Percentiles rank a stretch among this genome's conserved stretches.
Evolutionary conservation across 2,329 filamentous ascomycete species (phyloP).

Genomic region (Ophiostoma ips): DNA sequence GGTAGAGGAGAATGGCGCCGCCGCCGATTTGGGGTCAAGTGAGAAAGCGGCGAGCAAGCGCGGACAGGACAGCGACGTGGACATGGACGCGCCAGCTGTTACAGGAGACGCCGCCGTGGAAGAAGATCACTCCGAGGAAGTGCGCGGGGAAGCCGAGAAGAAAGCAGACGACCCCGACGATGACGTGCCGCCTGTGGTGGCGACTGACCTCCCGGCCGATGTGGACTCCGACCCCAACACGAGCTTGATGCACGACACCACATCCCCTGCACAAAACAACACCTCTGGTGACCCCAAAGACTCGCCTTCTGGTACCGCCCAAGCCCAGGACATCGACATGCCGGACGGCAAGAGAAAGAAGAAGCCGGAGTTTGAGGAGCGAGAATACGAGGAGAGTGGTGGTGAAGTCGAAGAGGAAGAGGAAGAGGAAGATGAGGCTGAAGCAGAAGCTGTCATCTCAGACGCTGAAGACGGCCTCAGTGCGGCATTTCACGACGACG

Average conservation of each 20-base stretch:
- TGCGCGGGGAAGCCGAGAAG: background rate
- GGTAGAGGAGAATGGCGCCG: background rate
- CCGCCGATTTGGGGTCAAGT: too few species aligned
- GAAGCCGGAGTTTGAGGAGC: background rate
- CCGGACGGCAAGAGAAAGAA: background rate
- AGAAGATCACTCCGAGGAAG: background rate
- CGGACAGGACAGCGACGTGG: background rate
- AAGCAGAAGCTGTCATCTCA: background rate
- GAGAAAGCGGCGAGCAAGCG: background rate
- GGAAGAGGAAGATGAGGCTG: background rate
- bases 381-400: background rate
- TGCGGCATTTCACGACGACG: background rate
- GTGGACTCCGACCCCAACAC: background rate
- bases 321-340: background rate
- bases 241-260: too few species aligned
- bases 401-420: background rate
- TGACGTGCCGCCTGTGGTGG: background rate
- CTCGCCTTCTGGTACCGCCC: background rate
- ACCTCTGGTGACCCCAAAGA: background rate
- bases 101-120: background rate
- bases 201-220: background rate
- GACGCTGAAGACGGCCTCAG: background rate
- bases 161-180: background rate
- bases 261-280: background rate
- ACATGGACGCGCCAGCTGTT: background rate